phyloP scores from a whole-genome alignment of 2,329 filamentous ascomycete species.

The Herpotrichia juniperi region DNA sequence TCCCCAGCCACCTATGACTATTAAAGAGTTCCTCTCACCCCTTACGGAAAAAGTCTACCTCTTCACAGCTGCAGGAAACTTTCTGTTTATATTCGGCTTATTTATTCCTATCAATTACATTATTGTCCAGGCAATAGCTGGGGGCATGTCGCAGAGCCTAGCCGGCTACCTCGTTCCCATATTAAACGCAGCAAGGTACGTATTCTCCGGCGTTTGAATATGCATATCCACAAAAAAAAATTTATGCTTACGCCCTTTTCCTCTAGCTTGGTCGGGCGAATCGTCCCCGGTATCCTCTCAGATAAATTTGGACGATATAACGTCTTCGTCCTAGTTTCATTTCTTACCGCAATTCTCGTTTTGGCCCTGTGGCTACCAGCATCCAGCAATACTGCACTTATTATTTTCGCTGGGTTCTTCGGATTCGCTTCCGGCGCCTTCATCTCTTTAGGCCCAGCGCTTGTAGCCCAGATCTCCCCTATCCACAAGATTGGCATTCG shows the following conservation, averaged over 20 bases:
- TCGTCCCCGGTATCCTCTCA: slow-evolving; percentile 56
- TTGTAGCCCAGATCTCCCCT: slow-evolving; percentile 72
- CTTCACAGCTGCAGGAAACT: slow-evolving; percentile 54
- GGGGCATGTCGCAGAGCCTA: slow-evolving; percentile 53
- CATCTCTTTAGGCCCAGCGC: slow-evolving; percentile 65
- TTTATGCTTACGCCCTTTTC: too few species aligned
- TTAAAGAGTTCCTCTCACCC: slow-evolving; percentile 9
- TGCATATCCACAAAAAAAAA: too few species aligned
- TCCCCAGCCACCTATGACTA: slow-evolving; percentile 26
- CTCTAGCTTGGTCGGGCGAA: slow-evolving; percentile 55
- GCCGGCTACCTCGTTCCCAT: slow-evolving; percentile 59
- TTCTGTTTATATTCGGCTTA: slow-evolving; percentile 51
- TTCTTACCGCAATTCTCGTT: slow-evolving; percentile 51
- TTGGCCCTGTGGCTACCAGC: slow-evolving; percentile 63
- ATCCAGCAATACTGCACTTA: slow-evolving; percentile 31
- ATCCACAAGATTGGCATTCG: slow-evolving; percentile 71
- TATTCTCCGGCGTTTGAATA: too few species aligned
- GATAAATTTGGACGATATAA: slow-evolving; percentile 59
- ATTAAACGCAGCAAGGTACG: slow-evolving; percentile 49
- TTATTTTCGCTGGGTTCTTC: slow-evolving; percentile 42
- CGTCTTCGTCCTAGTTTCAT: slow-evolving; percentile 55
- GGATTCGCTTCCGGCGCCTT: slow-evolving; percentile 73
- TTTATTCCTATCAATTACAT: slow-evolving; percentile 57
- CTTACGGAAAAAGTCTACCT: slow-evolving; percentile 46
- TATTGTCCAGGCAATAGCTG: slow-evolving; percentile 45